Base-by-base conservation (phyloP, 768 basidiomycete species). In the Tulasnella sp. region DNA sequence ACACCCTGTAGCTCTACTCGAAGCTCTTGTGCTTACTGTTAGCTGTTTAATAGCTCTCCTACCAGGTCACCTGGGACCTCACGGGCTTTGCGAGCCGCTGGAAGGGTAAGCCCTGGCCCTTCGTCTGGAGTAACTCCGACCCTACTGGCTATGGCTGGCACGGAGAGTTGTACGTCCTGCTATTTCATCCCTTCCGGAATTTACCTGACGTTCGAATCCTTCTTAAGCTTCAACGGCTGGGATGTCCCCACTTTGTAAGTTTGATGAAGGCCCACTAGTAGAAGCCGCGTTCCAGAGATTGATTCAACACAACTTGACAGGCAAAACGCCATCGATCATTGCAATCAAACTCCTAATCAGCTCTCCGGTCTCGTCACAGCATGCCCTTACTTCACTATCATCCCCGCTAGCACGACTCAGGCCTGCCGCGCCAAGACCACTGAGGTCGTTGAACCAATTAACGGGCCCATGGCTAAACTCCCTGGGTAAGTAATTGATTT, bases 301-400 rank as follows among this genome's bases (percentile, higher is more conserved):
- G 14, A 1, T 67, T 16, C 2, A 17, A 32, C 22, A 26, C 35
- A 1, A 17, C 5, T 47, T 26, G 11, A 29, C 9, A 70, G 69
- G 22, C 72, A 72, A 63, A 67, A 67, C 19, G 72, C 72, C 16
- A 72, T 72, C 36, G 72, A 72, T 65, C n/a, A 37, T 26, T 72
- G 72, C 66, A 62, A 67, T 36, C 17, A 7, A 32, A 67, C 40
- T 34, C 64, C 63, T 26, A 65, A 67, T 36, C 65, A 72, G 26
- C 37, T 67, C 2, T 22, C 40, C n/a, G 65, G 35, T n/a, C 5
- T 17, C 2, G n/a, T 41, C 39, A 26, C n/a, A 52, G 47, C 47
- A 1, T 84, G 83, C 76, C 75, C 79, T 4, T 83, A 80, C 78
- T 77, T 83, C 41, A 83, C 76, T 12, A 79, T 83, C 6, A 73